Conservation (phyloP, 768 basidiomycete species). For the Pleurotus pulmonarius region DNA sequence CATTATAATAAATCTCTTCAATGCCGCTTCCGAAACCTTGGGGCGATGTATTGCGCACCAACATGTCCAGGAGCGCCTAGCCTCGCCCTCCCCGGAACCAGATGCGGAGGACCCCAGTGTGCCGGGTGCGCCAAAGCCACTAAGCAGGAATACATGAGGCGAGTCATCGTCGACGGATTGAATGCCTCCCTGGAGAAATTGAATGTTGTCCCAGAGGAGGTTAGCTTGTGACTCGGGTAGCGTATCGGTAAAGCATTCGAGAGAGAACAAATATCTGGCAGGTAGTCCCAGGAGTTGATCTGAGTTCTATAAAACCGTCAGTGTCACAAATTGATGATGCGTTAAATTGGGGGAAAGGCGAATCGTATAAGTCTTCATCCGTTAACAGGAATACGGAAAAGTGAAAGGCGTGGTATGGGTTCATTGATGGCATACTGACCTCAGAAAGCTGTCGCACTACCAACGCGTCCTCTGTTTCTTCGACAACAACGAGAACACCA, state of each 20-base stretch:
- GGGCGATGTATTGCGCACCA: conserved; percentile 69
- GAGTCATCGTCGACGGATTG: conserved; percentile 37
- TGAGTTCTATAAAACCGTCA: conserved; percentile 49
- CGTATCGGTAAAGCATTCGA: conserved; percentile 70
- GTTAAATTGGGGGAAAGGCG: no score
- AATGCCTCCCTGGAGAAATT: conserved; percentile 54
- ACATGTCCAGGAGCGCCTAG: conserved; percentile 51
- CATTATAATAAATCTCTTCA: conserved; percentile 49
- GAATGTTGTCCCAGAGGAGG: conserved; percentile 69
- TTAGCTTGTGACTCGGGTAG: conserved; percentile 64
- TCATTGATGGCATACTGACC: conserved; percentile 32
- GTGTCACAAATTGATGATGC: background rate
- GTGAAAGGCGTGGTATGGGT: no score
- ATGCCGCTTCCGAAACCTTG: conserved; percentile 16
- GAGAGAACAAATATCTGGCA: conserved; percentile 64
- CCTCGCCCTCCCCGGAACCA: conserved; percentile 17
- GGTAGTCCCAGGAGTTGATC: conserved; percentile 72
- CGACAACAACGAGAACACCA: conserved; percentile 73
- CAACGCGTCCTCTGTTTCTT: conserved; percentile 54
- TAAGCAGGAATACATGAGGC: conserved; percentile 66
- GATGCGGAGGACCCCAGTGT: no score
- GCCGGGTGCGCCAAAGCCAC: conserved; percentile 69
- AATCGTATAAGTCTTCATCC: no score
- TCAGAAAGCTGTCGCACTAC: conserved; percentile 78
- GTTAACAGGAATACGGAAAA: no score